Base-by-base conservation (phyloP, 1,284 basidiomycete genomes). In the Blastosporella zonata region DNA sequence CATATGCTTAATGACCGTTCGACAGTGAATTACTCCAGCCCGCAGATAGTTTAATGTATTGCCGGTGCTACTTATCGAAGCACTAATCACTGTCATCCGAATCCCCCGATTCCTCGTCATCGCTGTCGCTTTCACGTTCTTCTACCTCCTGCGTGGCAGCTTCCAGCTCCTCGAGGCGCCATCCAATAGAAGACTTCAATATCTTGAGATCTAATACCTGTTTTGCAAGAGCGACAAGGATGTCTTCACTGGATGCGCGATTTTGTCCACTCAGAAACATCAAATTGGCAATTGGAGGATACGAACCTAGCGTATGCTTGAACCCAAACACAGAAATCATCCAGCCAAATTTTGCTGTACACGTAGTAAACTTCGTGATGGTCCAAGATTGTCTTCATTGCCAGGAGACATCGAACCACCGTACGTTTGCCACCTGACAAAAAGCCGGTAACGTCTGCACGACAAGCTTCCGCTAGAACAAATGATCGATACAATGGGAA, bases 351-450 rank as follows among this genome's bases (percentile, higher is more conserved):
- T 61, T 88, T 89, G 64, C 79, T 84, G 64, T 90, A 91, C 20
- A 90, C 73, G 62, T 89, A 90, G 67, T 90, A 91, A 9, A 87
- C 83, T 54, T 89, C 88, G 57, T 90, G 87, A 58, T 79, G 81
- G 59, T 90, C 87, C 50, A 91, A 65, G 43, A 89, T 79, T 40
- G 72, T 64, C 65, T 85, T 89, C 67, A 82, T 73, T 61, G 80
- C 81, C 36, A 91, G 67, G 36, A 91, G 71, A 57, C 75, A 82
- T 55, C 83, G 78, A 40, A 80, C 64, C 27, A 87, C 70, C 18
- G 67, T 69, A 27, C 84, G 76, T 63, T 75, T 82, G 2, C 89
- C 89, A 50, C 68, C 73, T 7, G 64, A 58, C 34, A 90, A 70
- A 38, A 82, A 59, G n/a, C 62, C 60, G 12, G 78, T 79, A n/a